Conservation (phyloP, 148 eudicot genomes). For the Rhododendron mucronatum region DNA sequence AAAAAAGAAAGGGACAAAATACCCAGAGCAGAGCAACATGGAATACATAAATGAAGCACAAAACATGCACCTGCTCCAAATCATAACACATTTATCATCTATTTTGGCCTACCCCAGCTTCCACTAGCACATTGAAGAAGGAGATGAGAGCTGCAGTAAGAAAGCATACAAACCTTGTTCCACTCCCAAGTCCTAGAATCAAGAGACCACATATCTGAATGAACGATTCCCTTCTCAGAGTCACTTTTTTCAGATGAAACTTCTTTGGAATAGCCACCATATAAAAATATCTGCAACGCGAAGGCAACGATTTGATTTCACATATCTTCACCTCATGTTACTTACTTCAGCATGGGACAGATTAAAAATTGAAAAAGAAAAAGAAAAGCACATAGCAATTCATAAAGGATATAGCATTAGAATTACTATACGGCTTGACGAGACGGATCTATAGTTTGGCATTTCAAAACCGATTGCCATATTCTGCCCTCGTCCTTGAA, state of each 20-base stretch:
- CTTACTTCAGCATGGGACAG: neutral
- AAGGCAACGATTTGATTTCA: neutral
- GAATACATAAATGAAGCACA: conserved; percentile 2
- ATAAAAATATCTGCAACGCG: conserved; percentile 67
- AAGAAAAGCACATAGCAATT: neutral
- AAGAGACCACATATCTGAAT: conserved; percentile 95
- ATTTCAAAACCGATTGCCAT: neutral
- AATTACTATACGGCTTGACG: neutral
- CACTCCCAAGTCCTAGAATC: conserved; percentile 98
- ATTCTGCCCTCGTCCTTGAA: neutral
- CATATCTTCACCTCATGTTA: neutral
- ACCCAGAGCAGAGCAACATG: conserved; percentile 5
- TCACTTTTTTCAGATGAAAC: conserved; percentile 66
- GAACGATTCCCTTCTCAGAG: conserved; percentile 93
- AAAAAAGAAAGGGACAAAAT: neutral
- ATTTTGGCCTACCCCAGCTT: neutral
- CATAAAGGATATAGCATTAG: neutral
- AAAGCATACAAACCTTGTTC: conserved; percentile 70
- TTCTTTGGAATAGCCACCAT: conserved; percentile 95
- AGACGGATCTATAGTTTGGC: neutral
- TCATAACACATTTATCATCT: neutral
- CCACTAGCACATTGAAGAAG: neutral
- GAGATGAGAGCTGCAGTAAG: neutral
- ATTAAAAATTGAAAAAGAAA: neutral
- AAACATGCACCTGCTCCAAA: conserved; percentile 1